These are phyloP conservation scores for Aspergillus aculeatus DNA, from an alignment of 2,329 filamentous ascomycete genomes.

Conservation along the genomic window DNA sequence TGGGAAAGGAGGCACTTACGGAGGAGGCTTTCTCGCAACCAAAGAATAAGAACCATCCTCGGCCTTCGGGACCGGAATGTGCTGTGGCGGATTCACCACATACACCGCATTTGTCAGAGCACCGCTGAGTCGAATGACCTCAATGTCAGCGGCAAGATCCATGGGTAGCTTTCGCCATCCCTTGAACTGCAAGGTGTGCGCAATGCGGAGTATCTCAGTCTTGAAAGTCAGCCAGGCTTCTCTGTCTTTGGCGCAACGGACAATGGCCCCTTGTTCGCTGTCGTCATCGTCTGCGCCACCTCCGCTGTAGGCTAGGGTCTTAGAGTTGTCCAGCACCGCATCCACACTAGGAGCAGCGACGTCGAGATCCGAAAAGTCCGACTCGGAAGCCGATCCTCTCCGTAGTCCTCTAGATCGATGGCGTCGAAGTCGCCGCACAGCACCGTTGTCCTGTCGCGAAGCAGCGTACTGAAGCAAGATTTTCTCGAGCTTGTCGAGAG, in stretches of 20 bases:
- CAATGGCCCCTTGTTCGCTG: slow-evolving; percentile 46
- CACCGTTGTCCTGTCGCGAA: slow-evolving; percentile 27
- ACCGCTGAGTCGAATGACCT: slow-evolving; percentile 64
- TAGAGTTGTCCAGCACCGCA: slow-evolving; percentile 81
- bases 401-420: slow-evolving; percentile 36
- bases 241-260: slow-evolving; percentile 63
- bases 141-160: slow-evolving; percentile 43
- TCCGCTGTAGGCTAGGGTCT: slow-evolving; percentile 74
- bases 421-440: slow-evolving; percentile 33
- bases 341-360: slow-evolving; percentile 81
- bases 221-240: slow-evolving; percentile 87
- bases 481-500: slow-evolving; percentile 75
- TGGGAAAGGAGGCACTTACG: slow-evolving; percentile 43
- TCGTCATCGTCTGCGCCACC: slow-evolving; percentile 47
- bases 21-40: slow-evolving; percentile 50
- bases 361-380: slow-evolving; percentile 80
- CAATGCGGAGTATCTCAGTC: slow-evolving; percentile 81
- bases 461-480: slow-evolving; percentile 56
- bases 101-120: slow-evolving; percentile 96
- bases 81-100: slow-evolving; percentile 77
- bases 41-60: slow-evolving; percentile 40
- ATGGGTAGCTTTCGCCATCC: slow-evolving; percentile 81
- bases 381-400: slow-evolving; percentile 69
- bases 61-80: slow-evolving; percentile 51
- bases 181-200: slow-evolving; percentile 85